phyloP scores from a whole-genome alignment of 257 asterid genomes.

The Solanum chilense region DNA sequence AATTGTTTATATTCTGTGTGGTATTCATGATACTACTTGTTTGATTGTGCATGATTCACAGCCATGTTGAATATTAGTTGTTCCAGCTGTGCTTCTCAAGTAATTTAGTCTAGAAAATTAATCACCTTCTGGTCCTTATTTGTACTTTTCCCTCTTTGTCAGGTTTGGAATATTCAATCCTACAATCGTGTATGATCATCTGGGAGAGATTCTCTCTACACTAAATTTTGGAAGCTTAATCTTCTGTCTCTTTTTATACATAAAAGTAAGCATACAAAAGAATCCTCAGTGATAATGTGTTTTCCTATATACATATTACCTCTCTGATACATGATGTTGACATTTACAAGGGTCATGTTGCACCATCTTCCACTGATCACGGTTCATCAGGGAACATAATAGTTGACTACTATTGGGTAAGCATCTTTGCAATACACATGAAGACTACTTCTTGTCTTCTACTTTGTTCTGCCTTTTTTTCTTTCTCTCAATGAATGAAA shows the following conservation, averaged over 20 bases:
- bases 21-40: not conserved
- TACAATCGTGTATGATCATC: conserved; percentile 71
- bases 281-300: not conserved
- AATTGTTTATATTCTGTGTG: not conserved
- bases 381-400: conserved; percentile 88
- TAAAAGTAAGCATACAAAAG: conserved; percentile 48
- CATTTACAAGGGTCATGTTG: conserved; percentile 60
- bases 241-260: conserved; percentile 68
- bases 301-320: not conserved
- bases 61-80: not conserved
- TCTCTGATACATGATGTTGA: conserved; percentile 22
- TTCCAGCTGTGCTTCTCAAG: not conserved
- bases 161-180: conserved; percentile 95
- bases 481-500: not conserved
- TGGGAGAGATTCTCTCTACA: conserved; percentile 88
- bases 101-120: not conserved
- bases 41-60: not conserved
- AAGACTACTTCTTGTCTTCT: not conserved
- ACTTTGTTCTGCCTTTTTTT: not conserved
- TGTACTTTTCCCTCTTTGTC: conserved; percentile 6
- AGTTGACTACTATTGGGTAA: conserved; percentile 91
- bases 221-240: conserved; percentile 79
- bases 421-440: conserved; percentile 10
- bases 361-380: conserved; percentile 86
- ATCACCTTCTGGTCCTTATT: not conserved